Evolutionary conservation across 208 protist genomes (phyloP), one percentile per base, ranked within the genome.

Genomic region (Acanthamoeba sp.): DNA sequence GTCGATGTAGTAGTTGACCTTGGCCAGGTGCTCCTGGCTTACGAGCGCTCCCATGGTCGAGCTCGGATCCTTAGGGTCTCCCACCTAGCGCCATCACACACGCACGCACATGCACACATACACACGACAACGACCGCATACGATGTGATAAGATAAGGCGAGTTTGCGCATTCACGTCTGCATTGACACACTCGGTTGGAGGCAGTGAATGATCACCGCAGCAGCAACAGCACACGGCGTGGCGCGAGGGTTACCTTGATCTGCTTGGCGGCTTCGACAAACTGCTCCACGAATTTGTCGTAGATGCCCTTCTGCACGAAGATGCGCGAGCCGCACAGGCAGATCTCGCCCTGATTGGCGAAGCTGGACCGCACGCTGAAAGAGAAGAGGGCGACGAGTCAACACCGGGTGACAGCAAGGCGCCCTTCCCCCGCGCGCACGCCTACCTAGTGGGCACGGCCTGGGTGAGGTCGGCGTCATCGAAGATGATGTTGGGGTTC

Each of bases 301-400:
- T 98, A 97, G 69, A 98, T 96, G 7, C 32, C 50, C 16, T 95
- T 62, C 64, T 98, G 96, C 40, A 98, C 97, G 62, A 97, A 97
- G 38, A 98, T 71, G 78, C 98, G 96, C 0, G 94, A 96, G 62
- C 94, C 94, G 87, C 97, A 98, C 32, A 97, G 62, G 95, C 98
- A 98, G 42, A 98, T 98, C 92, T 98, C 91, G 40, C 97, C 97
- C 71, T 96, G 94, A 80, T 98, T 98, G 38, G 48, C 36, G 42
- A 97, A 98, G 18, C 71, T 66, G 24, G 95, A 48, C 29, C 90
- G 85, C 27, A 82, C 87, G 22, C 91, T 94, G 9, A 2, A 69
- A 1, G 1, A 32, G 32, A 3, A 22, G 16, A 27, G 32, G 5
- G n/a, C 48, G 42, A 96, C 1, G 66, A 76, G 59, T 69, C 29